These are phyloP conservation scores for Parvularia atlantis DNA, from an alignment of 78 protist species.

Conservation along the genomic window DNA sequence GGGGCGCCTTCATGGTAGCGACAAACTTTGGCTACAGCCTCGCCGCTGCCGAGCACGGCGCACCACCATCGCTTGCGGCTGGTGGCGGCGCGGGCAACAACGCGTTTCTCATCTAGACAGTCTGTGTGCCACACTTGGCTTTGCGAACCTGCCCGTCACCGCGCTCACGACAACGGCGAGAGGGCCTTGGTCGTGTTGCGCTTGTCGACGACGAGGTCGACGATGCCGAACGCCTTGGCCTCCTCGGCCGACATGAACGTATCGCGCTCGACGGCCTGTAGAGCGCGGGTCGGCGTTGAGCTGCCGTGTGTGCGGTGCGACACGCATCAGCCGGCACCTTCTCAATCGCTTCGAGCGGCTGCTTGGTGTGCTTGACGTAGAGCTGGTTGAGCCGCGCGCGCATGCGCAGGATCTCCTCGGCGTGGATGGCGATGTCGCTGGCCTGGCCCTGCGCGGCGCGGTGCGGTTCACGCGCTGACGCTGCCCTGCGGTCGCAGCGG, in stretches of 20 bases:
- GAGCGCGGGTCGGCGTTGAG: neutral
- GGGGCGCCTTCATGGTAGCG: no score
- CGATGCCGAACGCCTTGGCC: slow-evolving; percentile 18
- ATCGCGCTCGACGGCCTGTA: slow-evolving; percentile 19
- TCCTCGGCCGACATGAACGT: slow-evolving; percentile 17
- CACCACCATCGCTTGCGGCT: no score
- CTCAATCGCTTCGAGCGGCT: neutral
- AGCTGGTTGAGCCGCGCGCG: slow-evolving; percentile 5
- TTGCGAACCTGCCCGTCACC: no score
- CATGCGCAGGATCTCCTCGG: slow-evolving; percentile 24
- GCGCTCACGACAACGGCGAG: no score
- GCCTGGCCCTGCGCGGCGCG: slow-evolving; percentile 23
- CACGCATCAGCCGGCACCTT: neutral
- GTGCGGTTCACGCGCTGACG: no score
- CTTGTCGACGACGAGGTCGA: slow-evolving; percentile 4
- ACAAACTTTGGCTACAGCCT: no score
- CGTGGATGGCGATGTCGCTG: slow-evolving; percentile 36
- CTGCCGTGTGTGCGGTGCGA: neutral
- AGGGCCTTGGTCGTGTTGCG: no score
- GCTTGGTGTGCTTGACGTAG: slow-evolving; percentile 25
- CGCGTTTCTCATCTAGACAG: no score
- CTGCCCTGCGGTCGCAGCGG: no score
- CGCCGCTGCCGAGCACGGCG: no score
- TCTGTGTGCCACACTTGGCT: no score
- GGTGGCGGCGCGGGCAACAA: no score